Evolutionary conservation across 352 stramenopile species (phyloP).

Genomic region (Phytophthora quininea): DNA sequence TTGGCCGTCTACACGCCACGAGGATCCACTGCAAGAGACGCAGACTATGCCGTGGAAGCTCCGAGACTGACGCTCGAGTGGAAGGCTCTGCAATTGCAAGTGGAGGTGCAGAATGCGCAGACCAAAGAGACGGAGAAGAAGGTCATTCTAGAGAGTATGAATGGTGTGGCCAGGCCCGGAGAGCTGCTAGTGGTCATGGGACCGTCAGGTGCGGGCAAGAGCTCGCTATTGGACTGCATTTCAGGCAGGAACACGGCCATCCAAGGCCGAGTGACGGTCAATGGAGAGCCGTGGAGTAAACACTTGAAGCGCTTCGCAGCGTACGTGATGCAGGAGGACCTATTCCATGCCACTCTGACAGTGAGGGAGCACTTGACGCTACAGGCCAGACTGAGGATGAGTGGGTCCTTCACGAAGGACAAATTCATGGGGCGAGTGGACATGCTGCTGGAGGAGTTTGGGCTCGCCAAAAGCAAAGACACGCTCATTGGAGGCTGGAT

Average conservation of each 20-base stretch:
- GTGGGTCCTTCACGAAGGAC: conserved; percentile 24
- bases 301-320: conserved; percentile 30
- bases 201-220: conserved; percentile 85
- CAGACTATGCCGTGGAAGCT: conserved; percentile 1
- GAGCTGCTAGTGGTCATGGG: conserved; percentile 74
- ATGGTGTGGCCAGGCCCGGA: conserved; percentile 51
- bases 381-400: conserved; percentile 78
- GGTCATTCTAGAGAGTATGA: conserved; percentile 58
- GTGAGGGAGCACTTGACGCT: conserved; percentile 86
- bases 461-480: conserved; percentile 51
- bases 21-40: neutral
- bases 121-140: conserved; percentile 51
- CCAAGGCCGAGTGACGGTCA: conserved; percentile 62
- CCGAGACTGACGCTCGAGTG: conserved; percentile 43
- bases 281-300: conserved; percentile 56
- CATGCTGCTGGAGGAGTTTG: conserved; percentile 55
- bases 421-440: conserved; percentile 50
- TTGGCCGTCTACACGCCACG: neutral
- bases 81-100: conserved; percentile 38
- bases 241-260: conserved; percentile 86
- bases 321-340: conserved; percentile 91
- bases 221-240: conserved; percentile 94
- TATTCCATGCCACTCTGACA: conserved; percentile 86
- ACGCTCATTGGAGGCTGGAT: conserved; percentile 57
- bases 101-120: conserved; percentile 42